phyloP scores from a whole-genome alignment of 768 basidiomycete genomes.

The Leccinum broughii region DNA sequence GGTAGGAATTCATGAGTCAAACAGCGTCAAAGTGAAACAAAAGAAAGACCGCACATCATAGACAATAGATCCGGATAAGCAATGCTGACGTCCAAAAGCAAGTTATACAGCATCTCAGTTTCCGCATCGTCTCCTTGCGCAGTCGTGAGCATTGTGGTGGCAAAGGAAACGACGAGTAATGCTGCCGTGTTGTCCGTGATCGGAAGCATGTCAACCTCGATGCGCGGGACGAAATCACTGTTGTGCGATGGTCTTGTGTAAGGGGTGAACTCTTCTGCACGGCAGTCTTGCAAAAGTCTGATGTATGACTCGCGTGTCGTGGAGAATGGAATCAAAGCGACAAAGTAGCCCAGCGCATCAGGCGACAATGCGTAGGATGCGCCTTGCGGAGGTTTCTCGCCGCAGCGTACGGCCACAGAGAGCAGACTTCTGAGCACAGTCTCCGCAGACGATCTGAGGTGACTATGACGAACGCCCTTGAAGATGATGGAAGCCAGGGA shows the following conservation, averaged over 20 bases:
- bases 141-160: slow-evolving; percentile 69
- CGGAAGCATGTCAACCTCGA: slow-evolving; percentile 60
- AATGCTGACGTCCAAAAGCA: slow-evolving; percentile 70
- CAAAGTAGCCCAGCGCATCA: slow-evolving; percentile 74
- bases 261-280: slow-evolving; percentile 49
- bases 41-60: slow-evolving; percentile 58
- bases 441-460: slow-evolving; percentile 61
- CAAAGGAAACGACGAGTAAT: slow-evolving; percentile 72
- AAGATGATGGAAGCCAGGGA: slow-evolving; percentile 80
- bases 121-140: slow-evolving; percentile 82
- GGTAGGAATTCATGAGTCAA: slow-evolving; percentile 8
- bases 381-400: slow-evolving; percentile 38
- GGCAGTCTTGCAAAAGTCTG: slow-evolving; percentile 62
- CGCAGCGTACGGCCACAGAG: slow-evolving; percentile 53
- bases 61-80: slow-evolving; percentile 71
- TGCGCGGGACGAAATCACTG: slow-evolving; percentile 48
- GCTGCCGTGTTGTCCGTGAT: slow-evolving; percentile 63
- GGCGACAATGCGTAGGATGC: slow-evolving; percentile 46
- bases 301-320: slow-evolving; percentile 57
- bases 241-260: slow-evolving; percentile 40
- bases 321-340: slow-evolving; percentile 73
- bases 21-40: slow-evolving; percentile 1
- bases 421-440: slow-evolving; percentile 63
- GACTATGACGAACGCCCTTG: slow-evolving; percentile 77
- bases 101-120: slow-evolving; percentile 73